Conservation (phyloP, 2,329 filamentous ascomycete species). For the Xylaria sp. region DNA sequence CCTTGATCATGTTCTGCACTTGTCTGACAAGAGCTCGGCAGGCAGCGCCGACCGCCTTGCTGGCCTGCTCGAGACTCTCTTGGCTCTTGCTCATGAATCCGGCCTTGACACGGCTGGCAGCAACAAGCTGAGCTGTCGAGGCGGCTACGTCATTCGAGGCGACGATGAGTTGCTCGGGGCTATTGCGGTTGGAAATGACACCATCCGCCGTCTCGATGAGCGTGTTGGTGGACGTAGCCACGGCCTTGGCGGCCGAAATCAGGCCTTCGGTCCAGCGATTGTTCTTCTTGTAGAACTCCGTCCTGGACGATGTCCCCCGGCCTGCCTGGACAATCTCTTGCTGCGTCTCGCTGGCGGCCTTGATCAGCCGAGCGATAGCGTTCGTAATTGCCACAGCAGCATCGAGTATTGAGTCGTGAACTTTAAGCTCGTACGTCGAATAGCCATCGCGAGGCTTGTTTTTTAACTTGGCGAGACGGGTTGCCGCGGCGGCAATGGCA, state of each 20-base stretch:
- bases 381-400: conserved; percentile 91
- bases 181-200: conserved; percentile 88
- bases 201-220: conserved; percentile 98
- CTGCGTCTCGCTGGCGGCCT: conserved; percentile 89
- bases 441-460: conserved; percentile 97
- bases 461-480: conserved; percentile 85
- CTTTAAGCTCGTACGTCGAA: conserved; percentile 93
- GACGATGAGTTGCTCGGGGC: conserved; percentile 94
- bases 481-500: conserved; percentile 89
- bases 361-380: conserved; percentile 92
- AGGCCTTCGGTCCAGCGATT: conserved; percentile 98
- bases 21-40: conserved; percentile 88
- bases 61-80: conserved; percentile 85
- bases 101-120: conserved; percentile 93
- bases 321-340: conserved; percentile 96
- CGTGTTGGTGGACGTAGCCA: conserved; percentile 89
- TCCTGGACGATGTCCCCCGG: conserved; percentile 81
- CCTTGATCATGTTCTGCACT: conserved; percentile 91
- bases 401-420: conserved; percentile 93
- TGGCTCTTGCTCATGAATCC: conserved; percentile 98
- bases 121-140: conserved; percentile 93
- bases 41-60: conserved; percentile 87
- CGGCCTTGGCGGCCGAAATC: conserved; percentile 95
- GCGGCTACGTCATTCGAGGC: conserved; percentile 97
- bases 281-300: conserved; percentile 99